Evolutionary conservation across 108 stramenopile genomes (phyloP).

Genomic region (Cyclostephanos invisitatus): DNA sequence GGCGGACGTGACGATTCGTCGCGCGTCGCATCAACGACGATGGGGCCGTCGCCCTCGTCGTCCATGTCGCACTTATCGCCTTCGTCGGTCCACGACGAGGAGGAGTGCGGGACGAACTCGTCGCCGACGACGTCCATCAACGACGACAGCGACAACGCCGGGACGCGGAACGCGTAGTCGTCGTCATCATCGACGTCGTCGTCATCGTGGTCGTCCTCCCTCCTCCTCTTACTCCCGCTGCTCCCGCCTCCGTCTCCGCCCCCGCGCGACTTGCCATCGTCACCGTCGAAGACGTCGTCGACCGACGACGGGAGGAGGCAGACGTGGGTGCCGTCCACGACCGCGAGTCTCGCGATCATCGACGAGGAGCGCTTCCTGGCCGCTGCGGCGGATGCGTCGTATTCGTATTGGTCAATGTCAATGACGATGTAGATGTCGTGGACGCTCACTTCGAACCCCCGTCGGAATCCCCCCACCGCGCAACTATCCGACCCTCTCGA

Average conservation of each 20-base stretch:
- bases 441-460: too few species aligned
- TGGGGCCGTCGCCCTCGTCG: background rate
- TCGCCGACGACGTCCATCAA: conserved; percentile 5
- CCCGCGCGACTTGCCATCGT: background rate
- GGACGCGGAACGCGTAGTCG: background rate
- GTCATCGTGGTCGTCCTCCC: background rate
- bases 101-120: background rate
- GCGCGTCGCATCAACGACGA: too few species aligned
- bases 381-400: too few species aligned
- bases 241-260: background rate
- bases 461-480: too few species aligned
- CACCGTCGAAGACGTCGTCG: background rate
- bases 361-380: background rate
- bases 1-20: too few species aligned
- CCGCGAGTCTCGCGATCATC: conserved; percentile 25
- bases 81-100: background rate
- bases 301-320: conserved; percentile 16
- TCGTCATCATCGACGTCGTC: conserved; percentile 8
- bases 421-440: too few species aligned
- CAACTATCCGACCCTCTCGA: too few species aligned
- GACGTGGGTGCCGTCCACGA: conserved; percentile 39
- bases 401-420: too few species aligned
- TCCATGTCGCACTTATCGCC: background rate
- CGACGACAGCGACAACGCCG: conserved; percentile 8
- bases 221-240: background rate